Conservation (phyloP, 208 protist genomes). For the Leptomonas pyrrhocoris region DNA sequence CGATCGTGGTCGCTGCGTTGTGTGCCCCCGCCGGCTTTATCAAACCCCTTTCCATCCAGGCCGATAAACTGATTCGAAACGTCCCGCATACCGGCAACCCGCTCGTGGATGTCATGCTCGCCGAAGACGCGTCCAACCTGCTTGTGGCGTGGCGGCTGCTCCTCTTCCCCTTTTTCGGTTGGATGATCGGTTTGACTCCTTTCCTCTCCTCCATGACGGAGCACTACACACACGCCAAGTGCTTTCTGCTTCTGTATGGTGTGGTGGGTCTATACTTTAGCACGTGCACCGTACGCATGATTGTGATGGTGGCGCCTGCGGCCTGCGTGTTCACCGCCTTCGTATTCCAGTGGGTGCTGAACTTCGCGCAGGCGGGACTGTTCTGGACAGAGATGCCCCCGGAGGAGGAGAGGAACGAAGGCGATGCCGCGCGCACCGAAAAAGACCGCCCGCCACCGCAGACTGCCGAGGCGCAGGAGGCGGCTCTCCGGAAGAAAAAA, state of each 20-base stretch:
- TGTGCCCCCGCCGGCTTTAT: conserved; percentile 55
- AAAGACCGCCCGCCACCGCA: background rate
- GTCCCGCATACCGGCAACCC: conserved; percentile 77
- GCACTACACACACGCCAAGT: conserved; percentile 5
- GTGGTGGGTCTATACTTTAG: conserved; percentile 58
- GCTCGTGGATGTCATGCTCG: too few species aligned
- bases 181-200: background rate
- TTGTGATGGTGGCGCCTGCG: conserved; percentile 46
- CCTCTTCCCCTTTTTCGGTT: background rate
- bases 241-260: conserved; percentile 52
- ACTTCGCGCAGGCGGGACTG: conserved; percentile 1
- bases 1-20: conserved; percentile 34
- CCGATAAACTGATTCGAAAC: background rate
- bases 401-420: background rate
- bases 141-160: background rate
- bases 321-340: conserved; percentile 36
- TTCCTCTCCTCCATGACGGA: conserved; percentile 2
- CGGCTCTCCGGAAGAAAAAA: background rate
- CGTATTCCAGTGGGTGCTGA: conserved; percentile 25
- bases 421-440: background rate
- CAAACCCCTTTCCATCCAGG: conserved; percentile 36
- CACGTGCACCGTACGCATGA: conserved; percentile 49
- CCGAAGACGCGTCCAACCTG: conserved; percentile 67
- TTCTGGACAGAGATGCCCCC: conserved; percentile 2
- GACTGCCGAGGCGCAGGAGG: background rate